These are phyloP conservation scores for Trypanosoma boissoni DNA, from an alignment of 208 protist genomes.

Conservation along the genomic window DNA sequence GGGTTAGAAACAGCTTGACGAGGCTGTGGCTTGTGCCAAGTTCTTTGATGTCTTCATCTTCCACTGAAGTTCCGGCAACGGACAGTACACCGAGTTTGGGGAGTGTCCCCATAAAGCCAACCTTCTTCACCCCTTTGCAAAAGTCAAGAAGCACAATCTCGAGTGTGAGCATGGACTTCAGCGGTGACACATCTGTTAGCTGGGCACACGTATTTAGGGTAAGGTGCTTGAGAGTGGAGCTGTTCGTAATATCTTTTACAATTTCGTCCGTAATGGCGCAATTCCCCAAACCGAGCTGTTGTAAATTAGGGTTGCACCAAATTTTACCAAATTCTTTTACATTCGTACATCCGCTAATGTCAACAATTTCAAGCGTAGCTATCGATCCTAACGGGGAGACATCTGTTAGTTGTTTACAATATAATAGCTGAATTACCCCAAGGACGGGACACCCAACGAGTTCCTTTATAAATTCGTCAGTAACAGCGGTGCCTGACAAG, in stretches of 20 bases:
- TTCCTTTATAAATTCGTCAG: background rate
- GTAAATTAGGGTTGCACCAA: background rate
- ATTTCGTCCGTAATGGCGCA: slow-evolving; percentile 5
- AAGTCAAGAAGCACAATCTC: slow-evolving; percentile 7
- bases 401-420: slow-evolving; percentile 21
- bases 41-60: slow-evolving; percentile 1
- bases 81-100: slow-evolving; percentile 19
- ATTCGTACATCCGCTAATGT: background rate
- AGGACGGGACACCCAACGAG: background rate
- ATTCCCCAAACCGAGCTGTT: background rate
- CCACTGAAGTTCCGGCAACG: slow-evolving; percentile 20
- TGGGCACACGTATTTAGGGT: slow-evolving; percentile 9
- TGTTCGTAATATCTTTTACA: background rate
- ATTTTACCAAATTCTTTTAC: slow-evolving; percentile 5
- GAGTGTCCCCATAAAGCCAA: slow-evolving; percentile 16
- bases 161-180: slow-evolving; percentile 8
- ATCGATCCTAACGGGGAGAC: slow-evolving; percentile 18
- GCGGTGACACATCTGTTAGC: slow-evolving; percentile 12
- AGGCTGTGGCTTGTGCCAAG: slow-evolving; percentile 1
- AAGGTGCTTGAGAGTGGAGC: slow-evolving; percentile 9
- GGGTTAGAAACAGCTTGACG: slow-evolving; percentile 5
- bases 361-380: background rate
- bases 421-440: slow-evolving; percentile 15
- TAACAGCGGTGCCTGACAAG: background rate
- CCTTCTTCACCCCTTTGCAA: slow-evolving; percentile 7